Base-by-base conservation (phyloP, 2,329 filamentous ascomycete species). In the Talaromyces rugulosus region DNA sequence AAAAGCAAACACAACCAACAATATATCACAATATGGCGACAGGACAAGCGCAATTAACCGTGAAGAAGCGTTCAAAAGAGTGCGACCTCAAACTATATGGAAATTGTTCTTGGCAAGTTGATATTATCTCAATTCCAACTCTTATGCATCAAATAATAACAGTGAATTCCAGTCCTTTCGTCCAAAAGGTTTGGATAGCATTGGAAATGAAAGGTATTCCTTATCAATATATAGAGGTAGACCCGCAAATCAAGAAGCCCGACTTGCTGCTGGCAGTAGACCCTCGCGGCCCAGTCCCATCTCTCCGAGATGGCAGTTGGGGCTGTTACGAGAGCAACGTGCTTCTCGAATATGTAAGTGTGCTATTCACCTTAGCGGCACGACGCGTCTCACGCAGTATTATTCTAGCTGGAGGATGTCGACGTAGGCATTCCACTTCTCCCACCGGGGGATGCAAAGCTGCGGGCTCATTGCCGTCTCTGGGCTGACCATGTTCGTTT, bases 141-240 rank as follows among this genome's bases (percentile, higher is more conserved):
- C 65, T 65, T 67, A 59, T 59, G 36, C 59, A 34, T 63, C 58
- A 59, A 58, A 68, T 56, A 63, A 50, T 44, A 51, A n/a, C 30
- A 62, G 57, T 58, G 1, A 47, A 27, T 3, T 47, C 7, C 52
- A 90, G 89, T 70, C 91, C 91, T 30, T 95, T 94, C 72, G 91
- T 92, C 1, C 91, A 96, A 72, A 86, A 91, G 18, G 89, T 95
- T 30, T 96, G 92, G 92, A 95, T 96, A 66, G 89, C 91, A 0
- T 82, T 96, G 40, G 91, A 96, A 74, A 81, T 87, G 68, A 95
- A 95, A 73, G 83, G 85, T 18, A 82, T 95, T 8, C 79, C 85
- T 42, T 96, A 96, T 71, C 90, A 96, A 72, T 96, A 96, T 75
- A 88, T 92, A 68, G 92, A 96, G 75, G 87, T 91, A 53, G 89